Base-by-base conservation (phyloP, 2,329 filamentous ascomycete genomes). In the Fusarium tupiense region DNA sequence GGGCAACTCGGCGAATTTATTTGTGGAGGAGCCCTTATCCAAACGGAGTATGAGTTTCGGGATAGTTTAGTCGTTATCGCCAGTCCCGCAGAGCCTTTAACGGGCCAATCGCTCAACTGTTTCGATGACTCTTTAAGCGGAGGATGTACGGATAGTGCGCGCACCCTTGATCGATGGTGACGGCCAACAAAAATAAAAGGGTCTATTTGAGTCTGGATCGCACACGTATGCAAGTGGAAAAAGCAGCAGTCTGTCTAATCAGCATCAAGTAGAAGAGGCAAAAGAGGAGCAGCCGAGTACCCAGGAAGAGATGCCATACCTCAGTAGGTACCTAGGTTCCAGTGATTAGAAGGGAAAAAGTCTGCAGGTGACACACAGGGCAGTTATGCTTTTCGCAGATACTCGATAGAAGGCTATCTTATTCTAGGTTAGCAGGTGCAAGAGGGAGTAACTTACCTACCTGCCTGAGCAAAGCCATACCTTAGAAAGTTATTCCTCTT, bases 161-260 rank as follows among this genome's bases (percentile, higher is more conserved):
- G 52, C 60, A 67, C 61, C 26, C 49, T 58, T 69, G 57, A 72
- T 66, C 47, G 29, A 66, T 59, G 38, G 47, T 61, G 17, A 50
- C 56, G 29, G 46, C 24, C 43, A 58, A 33, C 12, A 29, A 33
- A 53, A 56, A 22, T 22, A 58, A 74, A 68, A 67, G 43, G 64
- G 72, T 62, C 67, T 54, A 71, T 69, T 57, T 37, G 54, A 66
- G 72, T 75, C 75, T 77, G 67, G 75, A 77, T 75, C 70, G 62
- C 56, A 73, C 70, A 72, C 60, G 67, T 50, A 69, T 70, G 61
- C 65, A 63, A 63, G 46, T 57, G 57, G 20, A 40, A 61, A 67
- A 67, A 68, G 60, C 22, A 53, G 54, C 29, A 35, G 54, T 57
- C 46, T 54, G 13, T 35, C 33, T 35, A 43, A 69, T 61, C 62